Evolutionary conservation across 2,329 filamentous ascomycete genomes (phyloP).

Genomic region (Colletotrichum orbiculare): DNA sequence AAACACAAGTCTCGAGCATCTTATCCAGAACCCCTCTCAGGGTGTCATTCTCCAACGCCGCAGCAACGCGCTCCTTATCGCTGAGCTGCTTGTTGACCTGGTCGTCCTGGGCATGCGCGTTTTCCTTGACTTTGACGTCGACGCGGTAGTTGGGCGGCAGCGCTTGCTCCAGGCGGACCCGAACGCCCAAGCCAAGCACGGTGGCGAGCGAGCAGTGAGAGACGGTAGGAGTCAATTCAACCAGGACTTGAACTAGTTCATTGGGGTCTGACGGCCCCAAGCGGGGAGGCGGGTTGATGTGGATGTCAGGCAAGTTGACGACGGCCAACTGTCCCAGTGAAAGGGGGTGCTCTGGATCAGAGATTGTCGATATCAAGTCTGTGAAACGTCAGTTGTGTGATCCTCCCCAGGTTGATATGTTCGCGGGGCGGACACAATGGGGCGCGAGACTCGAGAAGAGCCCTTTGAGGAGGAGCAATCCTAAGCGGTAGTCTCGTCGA

Average conservation of each 20-base stretch:
- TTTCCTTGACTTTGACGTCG: constrained; percentile 94
- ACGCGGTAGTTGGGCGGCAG: constrained; percentile 92
- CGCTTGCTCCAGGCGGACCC: constrained; percentile 89
- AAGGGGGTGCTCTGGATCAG: constrained; percentile 95
- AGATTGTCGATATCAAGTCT: constrained; percentile 96
- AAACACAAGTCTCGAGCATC: constrained; percentile 90
- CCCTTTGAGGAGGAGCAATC: not conserved
- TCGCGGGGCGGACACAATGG: constrained; percentile 7
- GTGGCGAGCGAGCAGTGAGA: constrained; percentile 97
- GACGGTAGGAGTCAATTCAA: constrained; percentile 95
- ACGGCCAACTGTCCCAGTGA: constrained; percentile 94
- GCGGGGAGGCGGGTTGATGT: constrained; percentile 76
- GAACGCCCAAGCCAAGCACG: constrained; percentile 92
- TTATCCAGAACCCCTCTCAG: constrained; percentile 89
- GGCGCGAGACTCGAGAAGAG: not conserved
- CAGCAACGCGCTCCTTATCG: constrained; percentile 96
- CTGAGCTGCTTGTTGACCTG: constrained; percentile 97
- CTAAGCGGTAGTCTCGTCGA: not conserved
- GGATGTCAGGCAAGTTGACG: constrained; percentile 94
- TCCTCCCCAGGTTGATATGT: constrained; percentile 27
- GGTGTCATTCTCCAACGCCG: constrained; percentile 92
- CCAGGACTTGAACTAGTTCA: constrained; percentile 78
- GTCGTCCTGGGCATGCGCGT: constrained; percentile 93
- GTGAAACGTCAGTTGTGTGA: constrained; percentile 47
- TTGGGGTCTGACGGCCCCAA: constrained; percentile 61